Percentiles rank a stretch among this genome's conserved stretches.
phyloP scores from a whole-genome alignment of 305 asterid species.

The Fraxinus baroniana region DNA sequence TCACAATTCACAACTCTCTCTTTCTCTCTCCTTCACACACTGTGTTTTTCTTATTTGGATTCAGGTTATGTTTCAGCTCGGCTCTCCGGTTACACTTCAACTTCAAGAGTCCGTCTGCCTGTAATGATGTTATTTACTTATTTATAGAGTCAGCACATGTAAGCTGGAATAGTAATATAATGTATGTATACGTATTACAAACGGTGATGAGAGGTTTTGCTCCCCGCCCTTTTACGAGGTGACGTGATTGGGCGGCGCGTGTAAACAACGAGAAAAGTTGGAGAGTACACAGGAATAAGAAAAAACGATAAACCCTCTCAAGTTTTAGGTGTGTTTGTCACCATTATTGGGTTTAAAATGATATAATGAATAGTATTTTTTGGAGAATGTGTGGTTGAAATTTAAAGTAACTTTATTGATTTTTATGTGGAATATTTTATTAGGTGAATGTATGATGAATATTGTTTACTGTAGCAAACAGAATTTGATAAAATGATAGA shows the following conservation, averaged over 20 bases:
- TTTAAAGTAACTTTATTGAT: no score
- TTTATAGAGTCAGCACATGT: slow-evolving; percentile 1
- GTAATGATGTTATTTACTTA: not conserved
- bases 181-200: not conserved
- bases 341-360: no score
- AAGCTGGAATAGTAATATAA: not conserved
- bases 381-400: no score
- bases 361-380: no score
- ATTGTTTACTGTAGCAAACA: no score
- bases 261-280: slow-evolving; percentile 19
- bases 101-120: not conserved
- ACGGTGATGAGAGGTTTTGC: slow-evolving; percentile 29
- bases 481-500: no score
- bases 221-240: slow-evolving; percentile 62
- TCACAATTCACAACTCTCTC: not conserved
- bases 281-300: not conserved
- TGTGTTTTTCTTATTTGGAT: slow-evolving; percentile 19
- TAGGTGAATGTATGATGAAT: no score
- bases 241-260: slow-evolving; percentile 36
- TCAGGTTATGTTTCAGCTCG: slow-evolving; percentile 6
- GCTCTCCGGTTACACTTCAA: not conserved
- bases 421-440: no score
- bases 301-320: not conserved
- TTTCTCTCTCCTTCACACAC: not conserved
- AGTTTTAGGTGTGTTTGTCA: no score